Conservation (phyloP, 495 filamentous ascomycete species). For the Articulospora tetracladia region DNA sequence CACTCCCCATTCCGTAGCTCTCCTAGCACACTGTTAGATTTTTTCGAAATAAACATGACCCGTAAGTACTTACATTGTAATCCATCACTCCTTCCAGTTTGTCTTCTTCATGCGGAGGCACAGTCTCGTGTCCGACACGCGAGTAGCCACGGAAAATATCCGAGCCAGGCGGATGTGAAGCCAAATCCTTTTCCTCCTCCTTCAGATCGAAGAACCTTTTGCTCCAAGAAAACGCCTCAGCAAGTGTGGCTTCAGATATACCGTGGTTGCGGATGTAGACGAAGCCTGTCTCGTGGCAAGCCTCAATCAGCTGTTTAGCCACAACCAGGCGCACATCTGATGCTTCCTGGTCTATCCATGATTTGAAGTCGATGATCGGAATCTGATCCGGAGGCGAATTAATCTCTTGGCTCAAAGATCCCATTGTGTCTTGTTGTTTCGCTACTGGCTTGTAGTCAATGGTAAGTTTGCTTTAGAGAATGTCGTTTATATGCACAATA, state of each 20-base stretch:
- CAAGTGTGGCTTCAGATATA: background rate
- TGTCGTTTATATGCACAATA: too few relatives aligned
- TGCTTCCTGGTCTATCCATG: background rate
- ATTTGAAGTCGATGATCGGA: background rate
- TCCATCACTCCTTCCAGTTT: background rate
- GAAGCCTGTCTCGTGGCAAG: background rate
- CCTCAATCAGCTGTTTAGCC: background rate
- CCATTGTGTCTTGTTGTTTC: background rate
- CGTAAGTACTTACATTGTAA: background rate
- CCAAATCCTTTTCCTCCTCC: background rate
- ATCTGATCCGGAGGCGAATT: background rate
- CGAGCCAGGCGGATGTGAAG: background rate
- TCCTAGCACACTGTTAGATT: background rate
- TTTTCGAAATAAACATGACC: background rate
- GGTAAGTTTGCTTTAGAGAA: background rate
- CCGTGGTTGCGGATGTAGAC: constrained; percentile 5
- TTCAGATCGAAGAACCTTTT: constrained; percentile 1
- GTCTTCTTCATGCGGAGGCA: background rate
- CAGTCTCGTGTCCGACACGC: background rate
- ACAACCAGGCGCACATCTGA: background rate
- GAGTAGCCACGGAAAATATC: background rate
- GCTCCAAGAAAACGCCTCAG: background rate
- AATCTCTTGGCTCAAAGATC: background rate
- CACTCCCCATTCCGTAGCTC: background rate
- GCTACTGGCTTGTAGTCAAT: too few relatives aligned